Base-by-base conservation (phyloP, 371 early-diverging fungal species). In the Apophysomyces variabilis region DNA sequence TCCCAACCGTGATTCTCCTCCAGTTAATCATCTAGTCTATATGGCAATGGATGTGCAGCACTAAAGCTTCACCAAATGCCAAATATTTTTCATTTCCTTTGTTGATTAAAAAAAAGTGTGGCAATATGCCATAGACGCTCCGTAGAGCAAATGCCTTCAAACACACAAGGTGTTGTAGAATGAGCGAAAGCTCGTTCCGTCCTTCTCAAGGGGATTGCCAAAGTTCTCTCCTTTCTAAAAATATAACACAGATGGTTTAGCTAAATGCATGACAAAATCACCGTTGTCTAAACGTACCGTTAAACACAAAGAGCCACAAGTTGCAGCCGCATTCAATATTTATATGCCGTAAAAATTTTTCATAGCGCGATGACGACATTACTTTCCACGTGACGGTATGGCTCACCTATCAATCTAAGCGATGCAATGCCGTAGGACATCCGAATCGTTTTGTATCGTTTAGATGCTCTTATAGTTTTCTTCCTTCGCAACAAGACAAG, bases 161-260 rank as follows among this genome's bases (percentile, higher is more conserved):
- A 74, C 74, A 73, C 74, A 66, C 71, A 58, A 60, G 69, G 74
- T 74, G 74, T 66, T 74, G 68, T 74, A 68, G 67, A 61, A 11
- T 74, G 74, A 72, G 72, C 74, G 67, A 74, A 77, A 76, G 75
- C 77, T 76, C 77, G 63, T 76, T 79, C 80, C 80, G 80, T 79
- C 80, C 80, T 79, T 79, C 75, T 79, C 80, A 79, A 79, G 80
- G 80, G 80, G 80, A 79, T 79, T 76, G 80, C 80, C 80, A 79
- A 79, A 79, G 77, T 71, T 79, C 80, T 79, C 80, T 79, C 80
- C 80, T 79, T 79, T 79, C 78, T 70, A 61, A 32, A 26, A 57
- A 18, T 26, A 2, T 5, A 36, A 58, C 5, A 21, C 16, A 35
- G 37, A 12, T 37, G 0, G 39, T 57, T 36, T 45, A 39, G 32